Evolutionary conservation across 768 basidiomycete species (phyloP), one percentile per base, ranked within the genome.

Genomic region (Leucogyrophana mollusca): DNA sequence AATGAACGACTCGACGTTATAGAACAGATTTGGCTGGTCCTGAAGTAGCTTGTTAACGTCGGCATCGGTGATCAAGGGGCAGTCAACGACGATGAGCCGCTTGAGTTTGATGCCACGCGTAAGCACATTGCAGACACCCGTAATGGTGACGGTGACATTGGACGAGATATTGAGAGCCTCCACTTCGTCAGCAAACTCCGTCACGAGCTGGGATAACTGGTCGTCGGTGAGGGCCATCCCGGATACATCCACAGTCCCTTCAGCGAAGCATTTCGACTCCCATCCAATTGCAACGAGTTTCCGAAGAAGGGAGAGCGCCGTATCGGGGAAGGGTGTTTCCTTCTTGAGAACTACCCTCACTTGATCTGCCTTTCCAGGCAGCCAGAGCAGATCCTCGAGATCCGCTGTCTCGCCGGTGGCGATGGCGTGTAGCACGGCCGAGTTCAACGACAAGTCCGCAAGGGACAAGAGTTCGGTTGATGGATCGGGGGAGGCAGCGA

Each of bases 301-400:
- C 13, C 22, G 24, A 9, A 72, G 52, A 16, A 71, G 54, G 0
- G 53, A 17, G 8, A 67, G 2, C 3, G 49, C 65, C 16, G 45
- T 30, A 18, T 66, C 62, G 7, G 65, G 61, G 44, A 67, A 58
- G 2, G 64, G 56, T 11, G 44, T 35, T 20, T 47, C 45, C 10
- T 44, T 16, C 9, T 48, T 58, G 2, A 71, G 51, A 17, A 56
- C 33, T 0, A 46, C 20, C 37, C 50, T 40, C 11, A 69, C 55
- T 8, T 39, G 43, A 3, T 40, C 20, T 0, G 58, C 56, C 51
- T 65, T 71, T 0, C 55, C 62, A 4, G 67, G 64, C 24, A 62
- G 47, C 64, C 59, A 61, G 21, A 65, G 18, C 22, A 70, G 33
- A 3, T 53, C 50, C 39, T 66, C 66, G 13, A 69, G 35, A 8